phyloP scores from a whole-genome alignment of 163 green algal genomes.

The Chlamydomonas reinhardtii region DNA sequence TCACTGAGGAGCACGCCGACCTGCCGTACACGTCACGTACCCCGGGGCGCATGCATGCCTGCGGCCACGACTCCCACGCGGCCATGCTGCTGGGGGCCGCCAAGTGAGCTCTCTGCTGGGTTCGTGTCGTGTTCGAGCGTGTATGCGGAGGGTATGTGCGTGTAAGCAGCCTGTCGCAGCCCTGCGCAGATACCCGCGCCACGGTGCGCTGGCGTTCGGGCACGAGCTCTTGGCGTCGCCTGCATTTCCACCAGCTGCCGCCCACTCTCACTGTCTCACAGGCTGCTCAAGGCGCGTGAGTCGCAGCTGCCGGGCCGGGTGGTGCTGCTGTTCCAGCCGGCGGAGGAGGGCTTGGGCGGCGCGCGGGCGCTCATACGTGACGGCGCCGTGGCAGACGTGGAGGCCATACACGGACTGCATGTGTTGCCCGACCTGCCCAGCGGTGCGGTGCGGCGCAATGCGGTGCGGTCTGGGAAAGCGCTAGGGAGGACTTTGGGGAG shows the following conservation, averaged over 20 bases:
- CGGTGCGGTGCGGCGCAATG: neutral
- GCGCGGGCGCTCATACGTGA: slow-evolving; percentile 19
- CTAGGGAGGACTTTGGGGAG: too few species aligned
- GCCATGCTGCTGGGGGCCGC: slow-evolving; percentile 93
- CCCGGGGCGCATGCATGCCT: slow-evolving; percentile 89
- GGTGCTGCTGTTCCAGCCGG: slow-evolving; percentile 93
- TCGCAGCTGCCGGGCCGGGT: slow-evolving; percentile 68
- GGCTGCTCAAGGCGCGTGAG: slow-evolving; percentile 73
- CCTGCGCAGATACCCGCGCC: too few species aligned
- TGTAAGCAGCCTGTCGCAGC: too few species aligned
- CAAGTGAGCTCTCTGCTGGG: slow-evolving; percentile 14
- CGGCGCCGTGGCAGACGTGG: slow-evolving; percentile 21
- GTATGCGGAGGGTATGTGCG: too few species aligned
- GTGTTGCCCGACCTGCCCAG: slow-evolving; percentile 43
- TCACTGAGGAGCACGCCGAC: slow-evolving; percentile 52
- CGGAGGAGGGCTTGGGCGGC: slow-evolving; percentile 88
- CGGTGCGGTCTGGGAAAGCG: neutral
- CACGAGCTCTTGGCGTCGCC: too few species aligned
- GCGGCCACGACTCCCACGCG: slow-evolving; percentile 94
- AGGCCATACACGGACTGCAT: slow-evolving; percentile 40
- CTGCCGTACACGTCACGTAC: slow-evolving; percentile 44
- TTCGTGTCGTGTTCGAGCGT: neutral
- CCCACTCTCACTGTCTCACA: too few species aligned
- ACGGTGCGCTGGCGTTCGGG: too few species aligned
- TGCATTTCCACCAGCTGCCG: too few species aligned